phyloP scores from a whole-genome alignment of 2,329 filamentous ascomycete species.

The Akanthomyces dipterigenus region DNA sequence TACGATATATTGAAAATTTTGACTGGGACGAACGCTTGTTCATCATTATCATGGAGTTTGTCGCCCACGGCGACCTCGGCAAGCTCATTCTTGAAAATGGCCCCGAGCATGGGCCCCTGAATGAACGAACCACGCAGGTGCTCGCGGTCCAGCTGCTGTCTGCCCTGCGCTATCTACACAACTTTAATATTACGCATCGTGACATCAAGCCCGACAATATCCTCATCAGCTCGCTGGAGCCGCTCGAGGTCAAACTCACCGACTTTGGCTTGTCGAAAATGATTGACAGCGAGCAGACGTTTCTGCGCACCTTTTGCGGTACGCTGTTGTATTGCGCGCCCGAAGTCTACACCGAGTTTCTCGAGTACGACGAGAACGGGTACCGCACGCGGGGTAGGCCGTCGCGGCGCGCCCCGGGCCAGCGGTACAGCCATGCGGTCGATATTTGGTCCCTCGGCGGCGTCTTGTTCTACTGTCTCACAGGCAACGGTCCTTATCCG shows the following conservation, averaged over 20 bases:
- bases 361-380: conserved; percentile 63
- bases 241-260: conserved; percentile 81
- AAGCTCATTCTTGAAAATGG: conserved; percentile 58
- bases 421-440: conserved; percentile 82
- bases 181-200: conserved; percentile 87
- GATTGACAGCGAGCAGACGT: conserved; percentile 82
- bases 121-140: conserved; percentile 60
- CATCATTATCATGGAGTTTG: conserved; percentile 96
- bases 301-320: conserved; percentile 92
- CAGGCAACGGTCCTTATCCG: conserved; percentile 71
- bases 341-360: conserved; percentile 79
- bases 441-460: conserved; percentile 96
- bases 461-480: conserved; percentile 83
- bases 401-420: conserved; percentile 48
- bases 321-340: conserved; percentile 94
- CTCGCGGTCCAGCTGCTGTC: conserved; percentile 73
- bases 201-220: conserved; percentile 99
- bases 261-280: conserved; percentile 97
- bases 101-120: conserved; percentile 51
- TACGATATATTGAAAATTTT: conserved; percentile 83
- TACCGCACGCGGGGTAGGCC: conserved; percentile 57
- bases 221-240: conserved; percentile 65
- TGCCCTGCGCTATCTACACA: conserved; percentile 80
- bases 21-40: conserved; percentile 77
- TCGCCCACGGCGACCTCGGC: conserved; percentile 76